Percentiles rank a stretch among this genome's conserved stretches.
Conservation (phyloP, 2,329 filamentous ascomycete genomes). For the Xylaria sp. region DNA sequence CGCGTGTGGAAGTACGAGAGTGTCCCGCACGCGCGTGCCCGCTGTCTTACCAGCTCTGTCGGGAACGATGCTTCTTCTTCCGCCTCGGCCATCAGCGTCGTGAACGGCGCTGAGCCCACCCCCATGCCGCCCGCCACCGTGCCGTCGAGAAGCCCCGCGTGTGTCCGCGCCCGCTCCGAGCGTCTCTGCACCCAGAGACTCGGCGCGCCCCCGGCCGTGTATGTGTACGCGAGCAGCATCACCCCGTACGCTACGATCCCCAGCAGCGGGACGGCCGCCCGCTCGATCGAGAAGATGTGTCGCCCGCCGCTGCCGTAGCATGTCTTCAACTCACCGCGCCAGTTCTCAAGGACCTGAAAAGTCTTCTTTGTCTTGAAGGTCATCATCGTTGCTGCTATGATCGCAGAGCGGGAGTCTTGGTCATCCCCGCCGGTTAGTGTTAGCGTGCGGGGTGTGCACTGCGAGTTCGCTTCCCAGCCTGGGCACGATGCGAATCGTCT, state of each 20-base stretch:
- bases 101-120: constrained; percentile 65
- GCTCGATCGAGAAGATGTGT: constrained; percentile 21
- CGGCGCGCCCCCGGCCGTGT: constrained; percentile 43
- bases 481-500: neutral
- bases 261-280: constrained; percentile 51
- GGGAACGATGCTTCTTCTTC: constrained; percentile 73
- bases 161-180: constrained; percentile 68
- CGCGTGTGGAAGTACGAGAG: constrained; percentile 72
- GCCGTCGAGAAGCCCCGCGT: constrained; percentile 73
- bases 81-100: constrained; percentile 70
- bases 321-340: constrained; percentile 18
- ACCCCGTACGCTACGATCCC: constrained; percentile 66
- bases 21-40: constrained; percentile 60
- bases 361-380: neutral
- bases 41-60: constrained; percentile 59
- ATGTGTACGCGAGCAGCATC: constrained; percentile 66
- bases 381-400: neutral
- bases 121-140: constrained; percentile 75
- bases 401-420: constrained; percentile 2
- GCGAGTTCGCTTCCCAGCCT: neutral
- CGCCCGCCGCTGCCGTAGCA: constrained; percentile 7
- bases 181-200: constrained; percentile 73
- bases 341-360: constrained; percentile 12
- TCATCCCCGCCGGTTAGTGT: constrained; percentile 10
- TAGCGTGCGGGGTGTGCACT: neutral